Evolutionary conservation across 495 filamentous ascomycete genomes (phyloP).

Genomic region (Aspergillus steynii): DNA sequence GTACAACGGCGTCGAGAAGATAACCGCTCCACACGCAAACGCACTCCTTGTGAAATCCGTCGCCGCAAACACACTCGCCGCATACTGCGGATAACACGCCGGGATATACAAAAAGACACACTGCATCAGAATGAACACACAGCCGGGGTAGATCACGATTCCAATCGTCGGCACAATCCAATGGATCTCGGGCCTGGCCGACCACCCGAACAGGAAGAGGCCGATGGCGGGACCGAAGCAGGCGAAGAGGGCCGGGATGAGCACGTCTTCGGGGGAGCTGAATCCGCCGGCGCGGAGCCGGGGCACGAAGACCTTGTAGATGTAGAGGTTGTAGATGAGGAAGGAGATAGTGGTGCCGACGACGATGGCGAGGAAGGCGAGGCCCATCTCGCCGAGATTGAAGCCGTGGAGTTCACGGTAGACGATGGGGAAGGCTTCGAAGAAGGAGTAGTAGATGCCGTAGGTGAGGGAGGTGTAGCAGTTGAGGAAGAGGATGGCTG

Average conservation of each 20-base stretch:
- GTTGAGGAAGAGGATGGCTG: constrained; percentile 62
- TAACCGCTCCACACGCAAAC: constrained; percentile 49
- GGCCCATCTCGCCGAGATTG: constrained; percentile 58
- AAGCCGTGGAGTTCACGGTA: constrained; percentile 64
- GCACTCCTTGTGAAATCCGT: constrained; percentile 48
- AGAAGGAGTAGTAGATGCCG: constrained; percentile 70
- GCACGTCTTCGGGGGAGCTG: constrained; percentile 39
- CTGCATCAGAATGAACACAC: constrained; percentile 53
- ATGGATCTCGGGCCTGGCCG: constrained; percentile 51
- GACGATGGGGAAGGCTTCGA: constrained; percentile 74
- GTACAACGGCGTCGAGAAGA: constrained; percentile 49
- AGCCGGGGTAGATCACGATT: constrained; percentile 49
- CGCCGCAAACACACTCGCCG: constrained; percentile 52
- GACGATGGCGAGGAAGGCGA: constrained; percentile 65
- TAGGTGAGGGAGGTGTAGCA: constrained; percentile 64
- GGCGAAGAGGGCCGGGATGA: constrained; percentile 57
- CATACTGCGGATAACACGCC: constrained; percentile 52
- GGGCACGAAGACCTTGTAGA: constrained; percentile 16
- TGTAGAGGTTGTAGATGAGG: constrained; percentile 44
- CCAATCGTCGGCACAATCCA: constrained; percentile 66
- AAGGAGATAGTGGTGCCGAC: constrained; percentile 57
- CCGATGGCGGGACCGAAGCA: constrained; percentile 55
- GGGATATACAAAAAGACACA: constrained; percentile 59
- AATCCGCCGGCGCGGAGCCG: constrained; percentile 3
- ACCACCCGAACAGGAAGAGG: constrained; percentile 67